Base-by-base conservation (phyloP, 2,329 filamentous ascomycete genomes). In the Epichloe amarillans region DNA sequence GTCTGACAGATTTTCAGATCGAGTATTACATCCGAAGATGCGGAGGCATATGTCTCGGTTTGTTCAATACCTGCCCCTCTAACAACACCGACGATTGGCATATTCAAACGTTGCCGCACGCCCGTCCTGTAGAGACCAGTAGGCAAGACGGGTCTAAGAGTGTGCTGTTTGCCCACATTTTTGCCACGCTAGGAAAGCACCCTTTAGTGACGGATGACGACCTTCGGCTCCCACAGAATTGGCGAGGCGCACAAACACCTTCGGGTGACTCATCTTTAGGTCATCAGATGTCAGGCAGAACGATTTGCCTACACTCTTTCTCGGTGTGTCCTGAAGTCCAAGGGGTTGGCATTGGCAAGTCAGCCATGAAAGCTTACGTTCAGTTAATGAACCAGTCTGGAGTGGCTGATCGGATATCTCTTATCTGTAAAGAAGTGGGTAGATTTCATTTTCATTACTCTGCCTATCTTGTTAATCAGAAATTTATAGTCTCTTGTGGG, bases 241-340 rank as follows among this genome's bases (percentile, higher is more conserved):
- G 85, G 83, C 71, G 74, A 53, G 71, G 72, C 46, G 67, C 69
- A n/a, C 39, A 49, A 62, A 71, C 49, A 63, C 67, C 45, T 71
- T 75, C 37, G 62, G 65, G 2, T 61, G 80, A 10, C 14, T 52
- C 52, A 5, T 23, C 42, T 39, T 41, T 49, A 14, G 88, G 88
- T 35, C 87, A 95, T 65, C 79, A 85, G 58, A 80, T 88, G 52
- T 70, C 72, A 15, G 88, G 88, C 39, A 70, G 80, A 42, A 94
- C 87, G 0, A 75, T 95, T 50, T 87, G 82, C 50, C 69, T 95
- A 47, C 90, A 96, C 67, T 91, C 86, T 0, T 74, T 96, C 5
- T 87, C 86, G 17, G 83, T 95, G 5, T 73, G 85, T 50, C 88
- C 87, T 1, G 78, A 82, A 53, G 80, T 88, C 51, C 87, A 93